phyloP scores from a whole-genome alignment of 1,284 basidiomycete species.

The Leccinum glutinopallens region DNA sequence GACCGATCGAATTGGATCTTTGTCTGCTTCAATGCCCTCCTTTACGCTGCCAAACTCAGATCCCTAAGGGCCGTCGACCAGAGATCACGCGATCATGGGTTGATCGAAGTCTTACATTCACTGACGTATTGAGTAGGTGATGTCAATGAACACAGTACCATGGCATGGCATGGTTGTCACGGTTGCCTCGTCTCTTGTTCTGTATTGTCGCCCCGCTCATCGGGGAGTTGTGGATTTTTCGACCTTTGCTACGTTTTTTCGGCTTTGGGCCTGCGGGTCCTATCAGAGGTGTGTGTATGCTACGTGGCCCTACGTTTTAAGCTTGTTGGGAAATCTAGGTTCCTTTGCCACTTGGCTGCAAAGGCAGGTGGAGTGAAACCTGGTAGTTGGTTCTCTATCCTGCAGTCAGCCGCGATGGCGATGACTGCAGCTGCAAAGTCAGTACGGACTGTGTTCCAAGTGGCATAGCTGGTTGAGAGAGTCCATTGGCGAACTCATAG shows the following conservation, averaged over 20 bases:
- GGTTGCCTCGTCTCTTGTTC: no score
- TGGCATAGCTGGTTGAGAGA: not conserved
- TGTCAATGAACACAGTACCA: no score
- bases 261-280: conserved; percentile 24
- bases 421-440: not conserved
- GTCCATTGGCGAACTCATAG: not conserved
- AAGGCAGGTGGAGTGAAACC: not conserved
- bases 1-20: no score
- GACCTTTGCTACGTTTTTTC: conserved; percentile 14
- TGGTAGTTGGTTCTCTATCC: conserved; percentile 1
- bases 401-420: not conserved
- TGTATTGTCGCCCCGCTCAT: conserved; percentile 14
- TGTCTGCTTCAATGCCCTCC: no score
- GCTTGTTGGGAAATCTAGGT: conserved; percentile 7
- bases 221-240: conserved; percentile 17
- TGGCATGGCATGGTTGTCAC: no score
- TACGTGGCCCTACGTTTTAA: not conserved
- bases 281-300: conserved; percentile 19
- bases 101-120: no score
- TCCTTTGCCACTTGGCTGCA: conserved; percentile 21
- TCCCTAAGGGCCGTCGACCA: no score
- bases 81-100: no score
- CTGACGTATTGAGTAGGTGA: not conserved
- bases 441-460: not conserved
- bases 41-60: no score